Evolutionary conservation across 140 eudicot genomes (phyloP), one percentile per base, ranked within the genome.

Genomic region (Flaveria floridana): DNA sequence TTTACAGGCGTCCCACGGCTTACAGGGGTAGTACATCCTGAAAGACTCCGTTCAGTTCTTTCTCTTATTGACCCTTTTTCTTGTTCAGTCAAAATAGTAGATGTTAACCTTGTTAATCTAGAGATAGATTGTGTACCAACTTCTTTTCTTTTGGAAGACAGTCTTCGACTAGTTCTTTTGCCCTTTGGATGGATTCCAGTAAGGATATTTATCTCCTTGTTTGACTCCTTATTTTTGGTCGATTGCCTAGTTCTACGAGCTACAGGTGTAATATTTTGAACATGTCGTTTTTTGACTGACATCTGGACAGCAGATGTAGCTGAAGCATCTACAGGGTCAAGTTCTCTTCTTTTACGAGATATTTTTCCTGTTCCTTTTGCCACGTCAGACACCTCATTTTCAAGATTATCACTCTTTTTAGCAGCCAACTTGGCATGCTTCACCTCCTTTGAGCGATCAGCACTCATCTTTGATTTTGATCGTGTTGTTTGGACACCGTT

Each of bases 11-110:
- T 85, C 50, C 41, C 71, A 51, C 68, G 76, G 42, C 28, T 72
- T 28, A 64, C 57, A 41, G 99, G 96, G 25, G 99, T 87, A 20
- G 78, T 66, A 66, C 82, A 82, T 42, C 70, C 77, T 42, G 84
- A 50, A 80, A 42, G 47, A 51, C 61, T 62, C 13, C n/a, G 70
- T 37, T 14, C 55, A 57, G 8, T 7, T 34, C 26, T 65, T 13
- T 78, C 89, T 65, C 71, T 53, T 58, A 82, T 63, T 18, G 87
- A 79, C 3, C 71, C 65, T 72, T 69, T 63, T 26, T 70, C 79
- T 71, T 66, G 56, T 65, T 73, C 41, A 56, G 74, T 72, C 57
- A 50, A 56, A 28, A 11, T 41, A 61, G 76, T 77, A 63, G 53
- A 46, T 53, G 56, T 80, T 68, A 84, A 74, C 62, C 86, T 84